A percentile compares a stretch with the other conserved stretches of the same genome.
phyloP scores from a whole-genome alignment of 2,329 filamentous ascomycete species.

The Colletotrichum chlorophyti region DNA sequence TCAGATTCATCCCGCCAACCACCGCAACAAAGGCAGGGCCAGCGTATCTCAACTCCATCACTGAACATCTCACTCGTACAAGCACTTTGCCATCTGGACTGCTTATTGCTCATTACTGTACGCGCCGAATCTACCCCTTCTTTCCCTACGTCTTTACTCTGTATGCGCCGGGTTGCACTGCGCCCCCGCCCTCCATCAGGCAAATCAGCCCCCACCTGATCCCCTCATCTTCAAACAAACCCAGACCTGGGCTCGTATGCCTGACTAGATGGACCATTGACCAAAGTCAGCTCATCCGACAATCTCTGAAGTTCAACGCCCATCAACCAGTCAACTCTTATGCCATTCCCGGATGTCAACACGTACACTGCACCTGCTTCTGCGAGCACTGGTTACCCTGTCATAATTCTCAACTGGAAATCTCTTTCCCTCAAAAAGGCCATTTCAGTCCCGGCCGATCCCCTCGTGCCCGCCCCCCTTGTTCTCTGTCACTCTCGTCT shows the following conservation, averaged over 20 bases:
- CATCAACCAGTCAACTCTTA: not conserved
- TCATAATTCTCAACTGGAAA: not conserved
- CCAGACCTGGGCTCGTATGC: not conserved
- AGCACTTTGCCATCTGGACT: too few species aligned
- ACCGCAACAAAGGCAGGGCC: constrained; percentile 8
- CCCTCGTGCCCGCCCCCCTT: not conserved
- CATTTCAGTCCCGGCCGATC: constrained; percentile 7
- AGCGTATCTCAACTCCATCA: not conserved
- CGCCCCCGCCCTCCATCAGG: not conserved
- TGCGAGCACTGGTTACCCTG: not conserved
- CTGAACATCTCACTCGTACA: too few species aligned
- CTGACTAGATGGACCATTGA: constrained; percentile 4
- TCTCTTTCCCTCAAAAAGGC: constrained; percentile 24
- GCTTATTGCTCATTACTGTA: too few species aligned
- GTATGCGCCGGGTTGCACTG: too few species aligned
- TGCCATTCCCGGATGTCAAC: constrained; percentile 13
- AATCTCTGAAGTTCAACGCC: not conserved
- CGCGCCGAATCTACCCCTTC: not conserved
- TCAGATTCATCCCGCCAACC: not conserved
- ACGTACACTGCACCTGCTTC: constrained; percentile 6
- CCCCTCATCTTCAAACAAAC: not conserved
- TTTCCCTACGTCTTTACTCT: too few species aligned
- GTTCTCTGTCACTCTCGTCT: constrained; percentile 17
- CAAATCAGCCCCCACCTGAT: constrained; percentile 1
- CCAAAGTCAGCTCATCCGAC: constrained; percentile 16